Percentiles rank a stretch among this genome's conserved stretches.
phyloP scores from a whole-genome alignment of 1,284 basidiomycete genomes.

The Coniophora puteana region DNA sequence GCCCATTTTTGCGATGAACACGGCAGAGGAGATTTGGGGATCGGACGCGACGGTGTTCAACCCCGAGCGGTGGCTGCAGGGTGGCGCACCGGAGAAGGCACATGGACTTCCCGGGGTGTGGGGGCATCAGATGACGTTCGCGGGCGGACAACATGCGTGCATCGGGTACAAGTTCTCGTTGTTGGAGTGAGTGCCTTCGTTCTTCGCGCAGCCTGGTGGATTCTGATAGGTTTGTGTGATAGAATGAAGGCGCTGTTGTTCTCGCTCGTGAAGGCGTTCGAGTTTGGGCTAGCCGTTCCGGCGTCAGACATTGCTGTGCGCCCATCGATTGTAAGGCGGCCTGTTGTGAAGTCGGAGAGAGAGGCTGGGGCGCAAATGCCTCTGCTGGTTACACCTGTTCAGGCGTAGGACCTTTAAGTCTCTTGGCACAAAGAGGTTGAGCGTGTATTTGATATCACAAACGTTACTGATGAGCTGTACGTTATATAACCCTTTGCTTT shows the following conservation, averaged over 20 bases:
- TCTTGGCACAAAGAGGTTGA: no score
- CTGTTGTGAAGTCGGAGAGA: slow-evolving; percentile 26
- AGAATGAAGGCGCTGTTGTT: slow-evolving; percentile 61
- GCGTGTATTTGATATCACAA: no score
- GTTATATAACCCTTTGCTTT: no score
- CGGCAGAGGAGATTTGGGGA: slow-evolving; percentile 42
- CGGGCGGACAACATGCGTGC: slow-evolving; percentile 57
- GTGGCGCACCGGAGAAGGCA: slow-evolving; percentile 39
- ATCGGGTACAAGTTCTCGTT: slow-evolving; percentile 72
- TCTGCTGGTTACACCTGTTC: slow-evolving; percentile 5
- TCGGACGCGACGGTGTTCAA: slow-evolving; percentile 26
- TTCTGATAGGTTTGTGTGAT: background rate
- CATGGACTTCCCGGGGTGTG: slow-evolving; percentile 52
- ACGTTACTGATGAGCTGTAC: no score
- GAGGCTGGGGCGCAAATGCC: slow-evolving; percentile 16
- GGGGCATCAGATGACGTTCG: slow-evolving; percentile 57
- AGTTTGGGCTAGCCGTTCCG: slow-evolving; percentile 49
- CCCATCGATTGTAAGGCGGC: slow-evolving; percentile 34
- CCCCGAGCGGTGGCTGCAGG: slow-evolving; percentile 25
- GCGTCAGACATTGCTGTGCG: slow-evolving; percentile 35
- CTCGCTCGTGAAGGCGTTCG: slow-evolving; percentile 50
- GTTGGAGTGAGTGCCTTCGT: slow-evolving; percentile 43
- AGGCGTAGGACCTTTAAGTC: no score
- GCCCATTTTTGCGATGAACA: slow-evolving; percentile 42
- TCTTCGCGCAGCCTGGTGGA: background rate